Percentiles rank a stretch among this genome's conserved stretches.
These are phyloP conservation scores for Pichia eremophila DNA, from an alignment of 805 yeast genomes.

Conservation along the genomic window DNA sequence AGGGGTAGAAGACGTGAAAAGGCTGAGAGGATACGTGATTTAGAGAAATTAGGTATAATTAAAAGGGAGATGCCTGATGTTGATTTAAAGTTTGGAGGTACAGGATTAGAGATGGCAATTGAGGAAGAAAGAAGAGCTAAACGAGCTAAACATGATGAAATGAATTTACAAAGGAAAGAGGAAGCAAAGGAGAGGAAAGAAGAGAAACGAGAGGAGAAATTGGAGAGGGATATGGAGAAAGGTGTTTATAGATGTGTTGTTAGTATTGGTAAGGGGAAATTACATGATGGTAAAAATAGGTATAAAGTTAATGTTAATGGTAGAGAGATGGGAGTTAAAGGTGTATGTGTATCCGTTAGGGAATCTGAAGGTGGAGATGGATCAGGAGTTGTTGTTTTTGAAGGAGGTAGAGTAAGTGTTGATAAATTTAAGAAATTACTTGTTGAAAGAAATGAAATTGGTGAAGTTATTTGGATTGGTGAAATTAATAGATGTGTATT, in stretches of 20 bases:
- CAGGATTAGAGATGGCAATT: constrained; percentile 70
- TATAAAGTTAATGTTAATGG: constrained; percentile 78
- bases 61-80: constrained; percentile 89
- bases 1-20: constrained; percentile 55
- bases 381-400: constrained; percentile 56
- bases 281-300: constrained; percentile 56
- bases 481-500: constrained; percentile 44
- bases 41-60: constrained; percentile 69
- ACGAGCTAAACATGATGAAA: constrained; percentile 42
- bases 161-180: constrained; percentile 44
- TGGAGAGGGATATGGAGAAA: constrained; percentile 13
- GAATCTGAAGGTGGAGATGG: constrained; percentile 31
- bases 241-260: constrained; percentile 20
- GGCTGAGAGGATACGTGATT: constrained; percentile 65
- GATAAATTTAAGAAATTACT: constrained; percentile 56
- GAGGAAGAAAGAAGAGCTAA: constrained; percentile 60
- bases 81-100: constrained; percentile 42
- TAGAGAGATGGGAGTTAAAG: constrained; percentile 56
- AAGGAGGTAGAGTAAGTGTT: constrained; percentile 60
- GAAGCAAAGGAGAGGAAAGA: constrained; percentile 42
- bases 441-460: constrained; percentile 52
- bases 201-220: constrained; percentile 39
- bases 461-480: constrained; percentile 61
- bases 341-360: constrained; percentile 33
- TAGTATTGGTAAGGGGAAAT: constrained; percentile 18